Evolutionary conservation across 305 asterid species (phyloP), one percentile per base, ranked within the genome.

Genomic region (Lippia alba): DNA sequence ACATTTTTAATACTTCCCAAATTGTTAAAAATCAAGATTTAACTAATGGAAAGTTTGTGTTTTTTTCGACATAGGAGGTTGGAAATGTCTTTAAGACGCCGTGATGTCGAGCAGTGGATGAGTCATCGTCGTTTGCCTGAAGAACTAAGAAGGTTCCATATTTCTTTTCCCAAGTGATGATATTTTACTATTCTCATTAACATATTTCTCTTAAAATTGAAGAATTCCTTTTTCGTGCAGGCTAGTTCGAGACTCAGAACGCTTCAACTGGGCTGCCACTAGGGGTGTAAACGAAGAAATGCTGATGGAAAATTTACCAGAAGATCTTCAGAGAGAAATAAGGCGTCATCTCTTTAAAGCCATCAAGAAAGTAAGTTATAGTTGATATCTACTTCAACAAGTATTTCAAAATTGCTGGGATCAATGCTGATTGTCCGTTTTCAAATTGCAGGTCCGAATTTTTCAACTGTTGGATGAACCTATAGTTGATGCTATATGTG

Each of bases 41-140:
- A 20, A 57, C 14, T 3, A 14, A 57, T 59, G 1, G 61, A 56
- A 36, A 24, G 33, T 8, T 32, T 24, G 30, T 50, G 8, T 45
- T 34, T 60, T n/a, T 51, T 69, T 60, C 48, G 60, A 41, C 64
- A 33, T 82, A 90, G 96, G 89, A 80, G 85, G 79, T 69, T 85
- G 66, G 96, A 89, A 72, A 82, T 84, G 90, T 84, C 89, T 34
- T 78, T 87, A 59, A 85, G 91, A 70, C 89, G 87, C 51, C 92
- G 96, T 61, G 94, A 90, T 69, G 91, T 87, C 63, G 96, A 90
- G 80, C 90, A 75, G 70, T 90, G 96, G 96, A 87, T 90, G 96
- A 83, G 89, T 14, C 94, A 87, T 61, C 87, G 94, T 15, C 89
- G 92, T 44, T 78, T 90, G 85, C 94, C 96, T 7, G 82, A 66